Percentiles rank a stretch among this genome's conserved stretches.
Evolutionary conservation across 441 rosid species (phyloP).

Genomic region (Metrosideros polymorpha): DNA sequence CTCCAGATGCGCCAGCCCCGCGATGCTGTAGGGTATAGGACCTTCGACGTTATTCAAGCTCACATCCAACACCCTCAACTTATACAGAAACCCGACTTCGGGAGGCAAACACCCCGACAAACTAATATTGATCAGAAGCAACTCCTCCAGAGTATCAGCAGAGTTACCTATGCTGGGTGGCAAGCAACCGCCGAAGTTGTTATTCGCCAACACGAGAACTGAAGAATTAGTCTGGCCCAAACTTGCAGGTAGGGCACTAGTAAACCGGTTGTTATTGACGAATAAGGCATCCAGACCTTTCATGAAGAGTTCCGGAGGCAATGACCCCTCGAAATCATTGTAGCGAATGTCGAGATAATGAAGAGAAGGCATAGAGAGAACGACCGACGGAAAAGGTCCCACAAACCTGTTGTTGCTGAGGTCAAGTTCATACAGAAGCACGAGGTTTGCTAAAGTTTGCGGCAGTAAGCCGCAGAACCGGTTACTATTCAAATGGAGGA

Average conservation of each 20-base stretch:
- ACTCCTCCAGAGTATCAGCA: conserved; percentile 63
- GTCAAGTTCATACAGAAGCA: conserved; percentile 2
- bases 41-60: conserved; percentile 1
- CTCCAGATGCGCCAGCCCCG: conserved; percentile 6
- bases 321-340: conserved; percentile 3
- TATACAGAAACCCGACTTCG: conserved; percentile 72
- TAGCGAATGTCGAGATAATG: conserved; percentile 3
- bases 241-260: not conserved
- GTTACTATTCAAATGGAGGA: conserved; percentile 6
- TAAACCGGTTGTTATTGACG: not conserved
- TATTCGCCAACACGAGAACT: conserved; percentile 1
- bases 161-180: conserved; percentile 18
- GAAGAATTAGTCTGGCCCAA: not conserved
- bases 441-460: conserved; percentile 35
- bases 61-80: conserved; percentile 21
- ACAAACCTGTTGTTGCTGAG: conserved; percentile 11
- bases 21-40: conserved; percentile 6
- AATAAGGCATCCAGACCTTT: not conserved
- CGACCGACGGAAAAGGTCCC: conserved; percentile 2
- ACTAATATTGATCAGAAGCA: conserved; percentile 43
- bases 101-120: conserved; percentile 9
- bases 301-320: not conserved
- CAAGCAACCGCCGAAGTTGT: conserved; percentile 4
- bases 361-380: conserved; percentile 6
- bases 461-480: conserved; percentile 7